Evolutionary conservation across 2,329 filamentous ascomycete species (phyloP), one percentile per base, ranked within the genome.

Genomic region (Chaetomiaceae sp.): DNA sequence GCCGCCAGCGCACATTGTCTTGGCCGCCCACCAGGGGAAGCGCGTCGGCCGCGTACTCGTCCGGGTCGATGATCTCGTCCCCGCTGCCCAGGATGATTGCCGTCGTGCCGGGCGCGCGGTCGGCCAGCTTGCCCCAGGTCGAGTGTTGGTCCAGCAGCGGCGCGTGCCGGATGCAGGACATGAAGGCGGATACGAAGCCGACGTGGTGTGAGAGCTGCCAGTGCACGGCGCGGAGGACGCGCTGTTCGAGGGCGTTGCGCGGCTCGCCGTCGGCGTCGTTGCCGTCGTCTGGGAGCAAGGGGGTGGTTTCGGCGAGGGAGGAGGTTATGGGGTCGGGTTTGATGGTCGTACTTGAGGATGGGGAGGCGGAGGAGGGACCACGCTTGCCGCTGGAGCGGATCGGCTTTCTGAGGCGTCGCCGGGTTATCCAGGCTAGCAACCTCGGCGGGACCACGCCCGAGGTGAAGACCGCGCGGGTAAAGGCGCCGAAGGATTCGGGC

Each of bases 111-210:
- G 45, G 43, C 7, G 70, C 63, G 48, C 61, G 45, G 48, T 66
- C 61, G 30, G 76, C 68, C 6, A 85, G 67, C 53, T 67, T 65
- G 34, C 63, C 63, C 78, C 79, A 85, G 29, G 71, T 71, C 18
- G 71, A 71, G 16, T 79, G 71, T 67, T 82, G 77, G 10, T 71
- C 73, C 48, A 75, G 73, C 51, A 85, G 69, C 9, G 80, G 80
- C 10, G 76, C 78, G 58, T 76, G 68, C 40, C 75, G 73, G 51
- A 85, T 72, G 42, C 77, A 79, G 44, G 76, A 79, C 71, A 82
- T 78, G 64, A 85, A 84, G 8, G 80, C 75, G 7, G 74, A 74
- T 11, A 85, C 74, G 64, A 85, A 85, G 10, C 81, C 82, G 7
- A 65, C 59, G 65, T 85, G 81, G 61, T 79, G 59, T 8, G 69